phyloP scores from a whole-genome alignment of 2,329 filamentous ascomycete species.

The Aspergillus sp. region DNA sequence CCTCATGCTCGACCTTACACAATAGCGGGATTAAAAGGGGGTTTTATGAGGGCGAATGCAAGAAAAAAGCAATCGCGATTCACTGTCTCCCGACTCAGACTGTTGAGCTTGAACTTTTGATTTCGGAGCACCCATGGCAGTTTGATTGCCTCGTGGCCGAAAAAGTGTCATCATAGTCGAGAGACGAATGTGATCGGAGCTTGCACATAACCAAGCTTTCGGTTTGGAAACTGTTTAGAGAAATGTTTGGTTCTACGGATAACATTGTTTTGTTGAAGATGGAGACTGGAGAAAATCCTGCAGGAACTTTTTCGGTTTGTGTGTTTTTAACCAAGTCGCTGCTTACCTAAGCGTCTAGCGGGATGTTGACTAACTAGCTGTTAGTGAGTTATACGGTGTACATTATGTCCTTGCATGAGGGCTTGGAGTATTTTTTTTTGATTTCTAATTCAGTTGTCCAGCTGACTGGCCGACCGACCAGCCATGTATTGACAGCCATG shows the following conservation, averaged over 20 bases:
- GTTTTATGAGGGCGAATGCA: not conserved
- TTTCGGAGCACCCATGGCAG: constrained; percentile 23
- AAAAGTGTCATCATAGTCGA: constrained; percentile 28
- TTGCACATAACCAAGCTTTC: constrained; percentile 8
- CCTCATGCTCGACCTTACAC: constrained; percentile 38
- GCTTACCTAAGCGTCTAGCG: not conserved
- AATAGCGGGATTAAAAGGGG: not conserved
- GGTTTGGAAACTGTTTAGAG: too few relatives aligned
- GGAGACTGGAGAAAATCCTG: not conserved
- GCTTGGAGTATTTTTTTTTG: too few relatives aligned
- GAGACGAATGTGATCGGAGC: constrained; percentile 1
- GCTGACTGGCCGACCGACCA: too few relatives aligned
- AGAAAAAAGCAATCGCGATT: not conserved
- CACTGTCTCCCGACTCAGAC: constrained; percentile 27
- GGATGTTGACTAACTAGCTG: not conserved
- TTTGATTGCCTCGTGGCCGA: constrained; percentile 24
- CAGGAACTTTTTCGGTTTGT: not conserved
- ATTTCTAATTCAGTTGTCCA: too few relatives aligned
- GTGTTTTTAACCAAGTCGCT: not conserved
- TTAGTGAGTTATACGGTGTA: too few relatives aligned
- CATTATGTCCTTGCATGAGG: too few relatives aligned
- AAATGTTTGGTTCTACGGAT: not conserved
- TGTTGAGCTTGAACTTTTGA: constrained; percentile 34
- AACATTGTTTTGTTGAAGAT: not conserved
- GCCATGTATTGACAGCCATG: too few relatives aligned